These are phyloP conservation scores for Penicillium sp. DNA, from an alignment of 2,329 filamentous ascomycete genomes.

Conservation along the genomic window DNA sequence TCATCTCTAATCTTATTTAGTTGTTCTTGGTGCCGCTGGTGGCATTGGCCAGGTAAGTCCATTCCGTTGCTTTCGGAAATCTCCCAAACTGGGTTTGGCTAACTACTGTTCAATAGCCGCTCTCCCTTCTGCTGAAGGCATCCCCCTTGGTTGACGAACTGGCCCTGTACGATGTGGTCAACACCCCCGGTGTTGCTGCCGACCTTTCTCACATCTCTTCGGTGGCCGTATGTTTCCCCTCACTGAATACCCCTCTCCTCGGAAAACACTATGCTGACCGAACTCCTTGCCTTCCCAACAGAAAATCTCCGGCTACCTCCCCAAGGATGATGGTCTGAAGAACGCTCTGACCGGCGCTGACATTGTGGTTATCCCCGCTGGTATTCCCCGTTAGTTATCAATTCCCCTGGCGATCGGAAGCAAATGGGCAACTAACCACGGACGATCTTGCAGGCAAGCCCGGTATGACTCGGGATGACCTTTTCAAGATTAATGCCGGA, in stretches of 20 bases:
- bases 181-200: constrained; percentile 92
- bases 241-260: background rate
- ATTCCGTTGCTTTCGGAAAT: constrained; percentile 6
- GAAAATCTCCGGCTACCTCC: constrained; percentile 87
- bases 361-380: constrained; percentile 94
- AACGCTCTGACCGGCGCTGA: constrained; percentile 87
- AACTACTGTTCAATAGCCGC: constrained; percentile 61
- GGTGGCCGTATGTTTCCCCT: constrained; percentile 63
- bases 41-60: constrained; percentile 90
- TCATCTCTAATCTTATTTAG: constrained; percentile 33
- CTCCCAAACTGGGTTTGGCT: background rate
- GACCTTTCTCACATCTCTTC: constrained; percentile 98
- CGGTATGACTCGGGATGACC: constrained; percentile 98
- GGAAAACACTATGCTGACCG: background rate
- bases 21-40: constrained; percentile 92
- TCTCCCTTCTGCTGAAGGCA: constrained; percentile 94
- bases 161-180: constrained; percentile 98
- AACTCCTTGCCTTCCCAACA: constrained; percentile 35
- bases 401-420: background rate
- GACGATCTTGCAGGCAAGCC: constrained; percentile 75
- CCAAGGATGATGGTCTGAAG: constrained; percentile 81
- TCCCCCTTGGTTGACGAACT: constrained; percentile 87
- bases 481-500: constrained; percentile 99
- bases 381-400: constrained; percentile 82
- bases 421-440: constrained; percentile 4